phyloP scores from a whole-genome alignment of 345 rosid species.

The Angophora floribunda region DNA sequence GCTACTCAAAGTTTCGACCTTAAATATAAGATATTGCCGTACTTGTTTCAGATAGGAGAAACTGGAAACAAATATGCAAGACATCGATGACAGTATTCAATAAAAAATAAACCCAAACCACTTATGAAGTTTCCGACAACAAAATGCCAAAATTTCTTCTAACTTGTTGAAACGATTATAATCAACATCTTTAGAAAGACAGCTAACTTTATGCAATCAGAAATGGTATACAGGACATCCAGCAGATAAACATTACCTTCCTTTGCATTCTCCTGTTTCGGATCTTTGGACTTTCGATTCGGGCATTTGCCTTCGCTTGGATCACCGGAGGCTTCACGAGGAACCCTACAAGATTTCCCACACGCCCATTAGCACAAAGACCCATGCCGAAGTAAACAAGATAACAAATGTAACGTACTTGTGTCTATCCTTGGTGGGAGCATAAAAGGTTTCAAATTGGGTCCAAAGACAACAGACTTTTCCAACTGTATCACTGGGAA shows the following conservation, averaged over 20 bases:
- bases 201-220: neutral
- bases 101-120: neutral
- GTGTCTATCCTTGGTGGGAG: neutral
- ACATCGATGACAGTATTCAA: neutral
- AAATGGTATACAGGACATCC: neutral
- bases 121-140: neutral
- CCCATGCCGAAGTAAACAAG: neutral
- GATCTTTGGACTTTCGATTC: constrained; percentile 60
- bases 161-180: neutral
- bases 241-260: constrained; percentile 34
- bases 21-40: neutral
- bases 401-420: neutral
- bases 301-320: constrained; percentile 37
- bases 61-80: neutral
- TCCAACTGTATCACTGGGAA: neutral
- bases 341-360: constrained; percentile 8
- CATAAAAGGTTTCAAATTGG: neutral
- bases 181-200: neutral
- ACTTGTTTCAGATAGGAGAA: neutral
- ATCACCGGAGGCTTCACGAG: constrained; percentile 20
- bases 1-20: neutral
- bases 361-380: neutral
- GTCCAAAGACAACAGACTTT: neutral
- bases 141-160: neutral
- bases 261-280: constrained; percentile 50